Conservation (phyloP, 352 stramenopile genomes). For the Sclerospora graminicola region DNA sequence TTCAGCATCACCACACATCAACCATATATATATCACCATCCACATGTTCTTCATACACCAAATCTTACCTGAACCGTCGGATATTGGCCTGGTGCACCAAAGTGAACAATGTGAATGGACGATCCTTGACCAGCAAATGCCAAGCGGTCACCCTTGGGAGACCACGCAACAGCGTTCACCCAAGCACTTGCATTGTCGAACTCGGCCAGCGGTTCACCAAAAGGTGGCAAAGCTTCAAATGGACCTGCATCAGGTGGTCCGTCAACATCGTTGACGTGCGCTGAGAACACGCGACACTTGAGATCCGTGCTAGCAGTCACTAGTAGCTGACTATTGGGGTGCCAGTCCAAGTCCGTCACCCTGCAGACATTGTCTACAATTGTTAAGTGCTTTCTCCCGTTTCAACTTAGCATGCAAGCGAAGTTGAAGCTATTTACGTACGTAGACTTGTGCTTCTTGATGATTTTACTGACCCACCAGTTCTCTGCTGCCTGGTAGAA, state of each 20-base stretch:
- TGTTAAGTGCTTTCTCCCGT: background rate
- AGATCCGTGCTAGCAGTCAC: constrained; percentile 89
- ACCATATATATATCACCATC: too few species aligned
- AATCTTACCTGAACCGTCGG: constrained; percentile 56
- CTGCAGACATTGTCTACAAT: constrained; percentile 15
- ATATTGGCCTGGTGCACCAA: constrained; percentile 57
- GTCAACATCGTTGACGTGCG: constrained; percentile 82
- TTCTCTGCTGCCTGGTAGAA: constrained; percentile 88
- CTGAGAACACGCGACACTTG: constrained; percentile 89
- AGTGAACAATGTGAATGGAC: constrained; percentile 85
- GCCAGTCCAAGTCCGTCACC: constrained; percentile 86
- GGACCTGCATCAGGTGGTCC: constrained; percentile 48
- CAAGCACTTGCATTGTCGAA: constrained; percentile 86
- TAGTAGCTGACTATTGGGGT: constrained; percentile 89
- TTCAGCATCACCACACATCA: background rate
- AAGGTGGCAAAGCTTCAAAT: constrained; percentile 64
- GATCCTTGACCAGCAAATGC: constrained; percentile 88
- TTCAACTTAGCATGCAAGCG: background rate
- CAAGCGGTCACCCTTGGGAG: constrained; percentile 77
- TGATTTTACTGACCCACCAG: constrained; percentile 95
- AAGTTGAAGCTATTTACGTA: constrained; percentile 36
- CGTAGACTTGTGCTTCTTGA: constrained; percentile 95
- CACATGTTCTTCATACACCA: too few species aligned
- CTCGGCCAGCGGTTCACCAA: constrained; percentile 73
- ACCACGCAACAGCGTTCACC: constrained; percentile 90